These are phyloP conservation scores for Pythium diclinum DNA, from an alignment of 352 stramenopile genomes.

Conservation along the genomic window DNA sequence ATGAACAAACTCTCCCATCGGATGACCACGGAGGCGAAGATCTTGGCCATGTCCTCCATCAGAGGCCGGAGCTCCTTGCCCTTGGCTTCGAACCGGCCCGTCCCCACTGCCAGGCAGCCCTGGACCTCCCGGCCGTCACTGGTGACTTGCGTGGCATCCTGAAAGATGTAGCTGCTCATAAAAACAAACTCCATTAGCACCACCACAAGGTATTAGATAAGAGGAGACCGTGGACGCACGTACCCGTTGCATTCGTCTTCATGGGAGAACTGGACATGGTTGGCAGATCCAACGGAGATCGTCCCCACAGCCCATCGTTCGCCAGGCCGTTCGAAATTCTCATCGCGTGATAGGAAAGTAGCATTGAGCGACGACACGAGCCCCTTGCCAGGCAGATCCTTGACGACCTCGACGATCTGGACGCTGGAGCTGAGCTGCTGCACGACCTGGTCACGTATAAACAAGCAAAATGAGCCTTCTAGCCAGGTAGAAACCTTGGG, in stretches of 20 bases:
- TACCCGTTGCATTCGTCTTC: slow-evolving; percentile 69
- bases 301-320: slow-evolving; percentile 53
- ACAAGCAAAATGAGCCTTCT: slow-evolving; percentile 7
- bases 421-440: slow-evolving; percentile 37
- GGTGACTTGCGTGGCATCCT: slow-evolving; percentile 39
- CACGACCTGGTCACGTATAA: slow-evolving; percentile 27
- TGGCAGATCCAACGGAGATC: slow-evolving; percentile 46
- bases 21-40: slow-evolving; percentile 63
- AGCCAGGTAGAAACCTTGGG: neutral
- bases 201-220: neutral
- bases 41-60: slow-evolving; percentile 56
- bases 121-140: slow-evolving; percentile 39
- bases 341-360: slow-evolving; percentile 41
- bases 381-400: slow-evolving; percentile 46
- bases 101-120: slow-evolving; percentile 51
- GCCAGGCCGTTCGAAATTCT: slow-evolving; percentile 29
- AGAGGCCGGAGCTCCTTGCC: slow-evolving; percentile 41
- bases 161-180: slow-evolving; percentile 42
- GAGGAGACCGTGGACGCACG: neutral
- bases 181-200: neutral
- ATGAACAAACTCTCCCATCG: slow-evolving; percentile 71
- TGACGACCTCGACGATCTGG: slow-evolving; percentile 52
- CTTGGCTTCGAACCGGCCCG: slow-evolving; percentile 52
- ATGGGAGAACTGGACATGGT: slow-evolving; percentile 35
- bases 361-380: slow-evolving; percentile 46